Percentiles rank a stretch among this genome's conserved stretches.
These are phyloP conservation scores for Hymenoscyphus infarciens DNA, from an alignment of 2,329 filamentous ascomycete species.

Conservation along the genomic window DNA sequence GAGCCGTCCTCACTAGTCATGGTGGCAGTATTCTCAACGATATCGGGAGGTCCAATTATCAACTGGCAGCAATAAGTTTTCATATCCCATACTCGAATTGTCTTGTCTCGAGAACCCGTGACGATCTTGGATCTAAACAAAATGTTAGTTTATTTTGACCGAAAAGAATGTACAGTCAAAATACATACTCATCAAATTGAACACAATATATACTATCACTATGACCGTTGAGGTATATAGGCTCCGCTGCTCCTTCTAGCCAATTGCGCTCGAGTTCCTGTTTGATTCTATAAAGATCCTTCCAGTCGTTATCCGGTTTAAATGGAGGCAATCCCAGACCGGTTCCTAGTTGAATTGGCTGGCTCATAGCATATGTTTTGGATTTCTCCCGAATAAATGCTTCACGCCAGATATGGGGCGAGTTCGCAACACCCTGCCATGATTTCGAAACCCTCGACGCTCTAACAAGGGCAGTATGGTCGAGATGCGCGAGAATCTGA, in stretches of 20 bases:
- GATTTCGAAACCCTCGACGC: constrained; percentile 48
- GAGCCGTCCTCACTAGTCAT: constrained; percentile 50
- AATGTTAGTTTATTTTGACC: constrained; percentile 1
- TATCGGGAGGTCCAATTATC: constrained; percentile 75
- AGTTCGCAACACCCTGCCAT: constrained; percentile 48
- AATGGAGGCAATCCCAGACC: constrained; percentile 56
- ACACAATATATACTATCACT: constrained; percentile 96
- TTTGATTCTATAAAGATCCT: constrained; percentile 75
- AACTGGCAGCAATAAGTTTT: constrained; percentile 80
- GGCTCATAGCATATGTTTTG: constrained; percentile 55
- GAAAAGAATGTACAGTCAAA: background rate
- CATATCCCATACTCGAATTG: constrained; percentile 95
- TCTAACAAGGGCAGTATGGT: constrained; percentile 48
- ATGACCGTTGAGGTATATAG: constrained; percentile 89
- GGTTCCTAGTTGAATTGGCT: constrained; percentile 48
- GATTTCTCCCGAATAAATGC: constrained; percentile 61
- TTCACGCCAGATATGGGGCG: constrained; percentile 61
- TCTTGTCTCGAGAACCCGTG: constrained; percentile 91
- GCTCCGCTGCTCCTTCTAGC: constrained; percentile 72
- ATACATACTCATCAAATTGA: constrained; percentile 87
- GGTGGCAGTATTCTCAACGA: constrained; percentile 52
- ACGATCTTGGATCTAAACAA: constrained; percentile 80
- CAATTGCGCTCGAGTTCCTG: constrained; percentile 74
- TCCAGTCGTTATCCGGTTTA: constrained; percentile 72
- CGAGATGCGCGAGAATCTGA: constrained; percentile 54